Percentiles rank a stretch among this genome's conserved stretches.
Evolutionary conservation across 2,329 filamentous ascomycete species (phyloP).

Genomic region (Zymoseptoria crescenta): DNA sequence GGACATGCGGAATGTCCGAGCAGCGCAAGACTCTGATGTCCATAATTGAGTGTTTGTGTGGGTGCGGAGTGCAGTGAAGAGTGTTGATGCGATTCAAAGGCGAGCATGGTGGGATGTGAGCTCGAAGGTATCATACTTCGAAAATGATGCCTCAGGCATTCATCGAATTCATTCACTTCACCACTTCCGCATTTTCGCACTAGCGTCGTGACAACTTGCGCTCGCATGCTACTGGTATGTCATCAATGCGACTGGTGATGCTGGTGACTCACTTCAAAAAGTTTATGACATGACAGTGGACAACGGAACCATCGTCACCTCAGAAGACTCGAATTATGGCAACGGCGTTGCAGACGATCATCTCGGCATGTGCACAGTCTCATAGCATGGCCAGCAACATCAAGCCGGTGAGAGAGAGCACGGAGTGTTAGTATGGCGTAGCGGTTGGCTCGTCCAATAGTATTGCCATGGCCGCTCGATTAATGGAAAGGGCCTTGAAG

Average conservation of each 20-base stretch:
- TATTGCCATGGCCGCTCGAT: not conserved
- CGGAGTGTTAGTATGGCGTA: not conserved
- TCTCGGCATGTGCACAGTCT: too few relatives aligned
- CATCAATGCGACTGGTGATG: too few relatives aligned
- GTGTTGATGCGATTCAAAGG: not conserved
- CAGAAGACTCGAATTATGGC: too few relatives aligned
- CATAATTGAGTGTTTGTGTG: slow-evolving; percentile 45
- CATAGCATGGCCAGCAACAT: not conserved
- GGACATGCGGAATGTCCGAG: slow-evolving; percentile 81
- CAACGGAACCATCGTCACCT: too few relatives aligned
- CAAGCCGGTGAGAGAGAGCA: too few relatives aligned
- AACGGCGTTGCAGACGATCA: too few relatives aligned
- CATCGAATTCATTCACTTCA: not conserved
- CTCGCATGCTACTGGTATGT: not conserved
- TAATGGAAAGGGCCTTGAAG: not conserved
- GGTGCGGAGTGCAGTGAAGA: not conserved
- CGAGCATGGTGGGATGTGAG: not conserved
- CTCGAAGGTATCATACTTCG: not conserved
- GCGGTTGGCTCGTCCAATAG: not conserved
- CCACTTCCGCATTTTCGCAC: not conserved
- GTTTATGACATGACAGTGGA: too few relatives aligned
- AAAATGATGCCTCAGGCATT: not conserved
- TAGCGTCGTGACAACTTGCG: not conserved
- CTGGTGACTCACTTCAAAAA: too few relatives aligned
- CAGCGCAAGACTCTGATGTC: slow-evolving; percentile 82